phyloP scores from a whole-genome alignment of 2,329 filamentous ascomycete genomes.

The Trichoderma hamatum region DNA sequence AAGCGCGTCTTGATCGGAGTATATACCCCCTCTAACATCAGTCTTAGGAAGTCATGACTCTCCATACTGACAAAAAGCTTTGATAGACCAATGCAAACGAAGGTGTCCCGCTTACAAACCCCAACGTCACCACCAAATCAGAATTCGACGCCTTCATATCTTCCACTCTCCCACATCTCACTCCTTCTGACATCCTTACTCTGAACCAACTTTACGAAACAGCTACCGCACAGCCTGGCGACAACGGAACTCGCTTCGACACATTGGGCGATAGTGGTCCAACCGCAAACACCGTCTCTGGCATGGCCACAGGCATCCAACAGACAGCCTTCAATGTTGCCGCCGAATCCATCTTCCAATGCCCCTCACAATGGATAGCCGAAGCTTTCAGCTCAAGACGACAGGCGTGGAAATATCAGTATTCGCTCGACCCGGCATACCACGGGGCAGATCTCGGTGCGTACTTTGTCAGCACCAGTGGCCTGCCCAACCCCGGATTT shows the following conservation, averaged over 20 bases:
- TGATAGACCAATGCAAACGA: slow-evolving; percentile 45
- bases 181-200: slow-evolving; percentile 36
- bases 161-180: slow-evolving; percentile 41
- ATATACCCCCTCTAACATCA: neutral
- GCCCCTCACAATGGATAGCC: slow-evolving; percentile 59
- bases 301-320: slow-evolving; percentile 55
- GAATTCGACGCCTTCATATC: slow-evolving; percentile 40
- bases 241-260: slow-evolving; percentile 39
- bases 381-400: slow-evolving; percentile 46
- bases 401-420: slow-evolving; percentile 53
- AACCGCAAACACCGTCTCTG: slow-evolving; percentile 54
- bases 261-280: slow-evolving; percentile 43
- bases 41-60: too few relatives aligned
- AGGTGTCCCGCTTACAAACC: slow-evolving; percentile 42
- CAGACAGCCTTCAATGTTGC: slow-evolving; percentile 57
- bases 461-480: slow-evolving; percentile 40
- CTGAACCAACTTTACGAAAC: slow-evolving; percentile 40
- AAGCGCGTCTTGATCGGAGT: slow-evolving; percentile 38
- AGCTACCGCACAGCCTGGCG: slow-evolving; percentile 31
- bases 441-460: slow-evolving; percentile 46
- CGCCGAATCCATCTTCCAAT: slow-evolving; percentile 58
- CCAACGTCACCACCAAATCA: slow-evolving; percentile 38
- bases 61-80: neutral
- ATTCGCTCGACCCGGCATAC: slow-evolving; percentile 45
- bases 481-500: slow-evolving; percentile 36